Evolutionary conservation across 2,329 filamentous ascomycete genomes (phyloP), one percentile per base, ranked within the genome.

Genomic region (Onygenales sp.): DNA sequence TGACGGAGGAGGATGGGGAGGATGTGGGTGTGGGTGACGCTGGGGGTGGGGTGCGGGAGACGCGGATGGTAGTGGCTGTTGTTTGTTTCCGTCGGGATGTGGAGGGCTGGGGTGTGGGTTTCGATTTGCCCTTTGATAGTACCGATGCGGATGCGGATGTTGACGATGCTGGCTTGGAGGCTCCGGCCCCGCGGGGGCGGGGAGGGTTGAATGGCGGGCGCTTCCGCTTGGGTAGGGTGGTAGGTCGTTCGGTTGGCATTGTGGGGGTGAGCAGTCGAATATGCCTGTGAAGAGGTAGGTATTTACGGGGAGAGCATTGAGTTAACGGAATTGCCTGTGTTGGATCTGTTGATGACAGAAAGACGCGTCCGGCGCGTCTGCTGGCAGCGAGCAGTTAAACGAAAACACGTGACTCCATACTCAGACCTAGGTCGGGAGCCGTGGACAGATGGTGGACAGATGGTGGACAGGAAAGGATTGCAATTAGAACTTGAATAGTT

Each of bases 131-230:
- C 21, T 27, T 27, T 27, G 21, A 27, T 17, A 17, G 17, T 17
- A 17, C 17, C 17, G 17, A 17, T 13, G 35, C 7, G 35, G 35
- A 8, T 55, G 62, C 62, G 33, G 61, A 54, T 14, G 51, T 48
- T 6, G 56, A 49, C 9, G 56, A 45, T 32, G 17, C 17, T 17
- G 58, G 49, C 49, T 58, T 56, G 8, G 56, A 59, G 33, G 60
- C 61, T 32, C 55, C 60, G 47, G 61, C 60, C 42, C 62, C 51
- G n/a, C 65, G 64, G 13, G 60, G 64, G 48, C 72, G 67, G 2
- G 72, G 73, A 39, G 72, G 71, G 3, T 74, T 74, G 63, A 75
- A 75, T n/a, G 72, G 69, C 14, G 72, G 68, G 11, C 61, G 64
- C 51, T 66, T 63, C 47, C 69, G 65, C 56, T 73, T 74, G 27